phyloP scores from a whole-genome alignment of 192 early-diverging fungal species.

The Coemansia sp. region DNA sequence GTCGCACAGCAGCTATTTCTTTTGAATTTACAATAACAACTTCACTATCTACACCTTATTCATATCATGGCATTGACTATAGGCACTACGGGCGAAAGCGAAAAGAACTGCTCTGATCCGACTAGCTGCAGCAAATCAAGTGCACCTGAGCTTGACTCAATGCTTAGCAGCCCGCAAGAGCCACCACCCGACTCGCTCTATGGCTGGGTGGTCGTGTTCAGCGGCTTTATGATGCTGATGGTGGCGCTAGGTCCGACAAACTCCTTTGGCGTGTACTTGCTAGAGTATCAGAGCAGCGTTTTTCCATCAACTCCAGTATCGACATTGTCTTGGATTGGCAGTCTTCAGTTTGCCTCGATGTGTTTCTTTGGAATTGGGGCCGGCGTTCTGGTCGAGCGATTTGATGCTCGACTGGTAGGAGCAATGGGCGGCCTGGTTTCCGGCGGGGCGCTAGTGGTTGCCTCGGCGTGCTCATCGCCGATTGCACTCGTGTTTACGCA shows the following conservation, averaged over 20 bases:
- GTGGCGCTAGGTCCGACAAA: constrained; percentile 25
- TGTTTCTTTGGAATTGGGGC: constrained; percentile 26
- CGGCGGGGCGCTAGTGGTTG: constrained; percentile 16
- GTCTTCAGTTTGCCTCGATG: constrained; percentile 34
- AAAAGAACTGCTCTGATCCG: neutral
- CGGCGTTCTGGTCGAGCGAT: constrained; percentile 34
- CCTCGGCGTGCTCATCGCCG: constrained; percentile 35
- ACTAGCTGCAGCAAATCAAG: neutral
- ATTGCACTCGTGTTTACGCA: constrained; percentile 70
- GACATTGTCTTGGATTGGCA: constrained; percentile 42
- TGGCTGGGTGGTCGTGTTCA: constrained; percentile 34
- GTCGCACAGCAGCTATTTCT: neutral
- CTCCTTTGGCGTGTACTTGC: constrained; percentile 31
- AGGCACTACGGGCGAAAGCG: neutral
- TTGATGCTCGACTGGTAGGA: constrained; percentile 10
- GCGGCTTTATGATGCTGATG: constrained; percentile 34
- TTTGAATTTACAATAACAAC: neutral
- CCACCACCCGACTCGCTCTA: constrained; percentile 12
- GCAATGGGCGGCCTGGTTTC: constrained; percentile 13
- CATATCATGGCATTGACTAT: neutral
- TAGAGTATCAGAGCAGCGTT: constrained; percentile 20
- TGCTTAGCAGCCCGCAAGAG: neutral
- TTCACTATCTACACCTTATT: neutral
- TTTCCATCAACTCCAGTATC: constrained; percentile 27
- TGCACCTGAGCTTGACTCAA: neutral